These are phyloP conservation scores for Simplicillium aogashimaense DNA, from an alignment of 2,329 filamentous ascomycete species.

Conservation along the genomic window DNA sequence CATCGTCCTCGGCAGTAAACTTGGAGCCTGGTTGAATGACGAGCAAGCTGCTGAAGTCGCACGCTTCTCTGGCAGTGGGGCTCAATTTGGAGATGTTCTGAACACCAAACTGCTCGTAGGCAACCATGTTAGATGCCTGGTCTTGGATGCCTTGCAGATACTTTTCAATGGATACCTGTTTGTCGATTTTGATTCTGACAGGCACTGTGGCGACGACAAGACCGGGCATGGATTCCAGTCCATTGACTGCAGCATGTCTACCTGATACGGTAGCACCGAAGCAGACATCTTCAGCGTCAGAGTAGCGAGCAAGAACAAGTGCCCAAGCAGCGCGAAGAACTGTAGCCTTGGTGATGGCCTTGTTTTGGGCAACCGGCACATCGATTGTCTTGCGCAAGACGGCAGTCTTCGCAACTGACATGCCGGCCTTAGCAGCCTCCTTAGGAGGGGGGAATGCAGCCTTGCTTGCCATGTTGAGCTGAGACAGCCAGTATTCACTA, in stretches of 20 bases:
- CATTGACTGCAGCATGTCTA: slow-evolving; percentile 4
- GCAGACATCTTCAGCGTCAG: slow-evolving; percentile 5
- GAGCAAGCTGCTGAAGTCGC: slow-evolving; percentile 18
- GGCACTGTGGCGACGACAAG: slow-evolving; percentile 47
- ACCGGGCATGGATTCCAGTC: slow-evolving; percentile 37
- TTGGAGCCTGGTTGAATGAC: slow-evolving; percentile 14
- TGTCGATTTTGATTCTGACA: slow-evolving; percentile 31
- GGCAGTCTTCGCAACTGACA: slow-evolving; percentile 18
- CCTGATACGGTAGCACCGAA: slow-evolving; percentile 8
- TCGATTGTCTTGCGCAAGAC: slow-evolving; percentile 33
- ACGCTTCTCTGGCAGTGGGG: slow-evolving; percentile 4
- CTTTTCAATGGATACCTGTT: slow-evolving; percentile 25
- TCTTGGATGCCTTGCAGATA: slow-evolving; percentile 28
- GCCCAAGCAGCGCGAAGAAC: slow-evolving; percentile 35
- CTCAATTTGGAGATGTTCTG: slow-evolving; percentile 15
- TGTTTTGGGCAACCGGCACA: slow-evolving; percentile 20
- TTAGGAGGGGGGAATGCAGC: slow-evolving; percentile 18
- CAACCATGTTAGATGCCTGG: slow-evolving; percentile 13
- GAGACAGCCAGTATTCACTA: slow-evolving; percentile 5
- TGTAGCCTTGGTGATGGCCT: slow-evolving; percentile 35
- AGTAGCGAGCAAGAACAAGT: slow-evolving; percentile 7
- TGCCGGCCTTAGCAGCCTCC: slow-evolving; percentile 15
- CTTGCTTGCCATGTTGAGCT: slow-evolving; percentile 1
- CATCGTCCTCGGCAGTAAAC: background rate
- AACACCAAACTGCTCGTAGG: slow-evolving; percentile 19